Evolutionary conservation across 345 rosid species (phyloP), one percentile per base, ranked within the genome.

Genomic region (Bretschneidera sinensis): DNA sequence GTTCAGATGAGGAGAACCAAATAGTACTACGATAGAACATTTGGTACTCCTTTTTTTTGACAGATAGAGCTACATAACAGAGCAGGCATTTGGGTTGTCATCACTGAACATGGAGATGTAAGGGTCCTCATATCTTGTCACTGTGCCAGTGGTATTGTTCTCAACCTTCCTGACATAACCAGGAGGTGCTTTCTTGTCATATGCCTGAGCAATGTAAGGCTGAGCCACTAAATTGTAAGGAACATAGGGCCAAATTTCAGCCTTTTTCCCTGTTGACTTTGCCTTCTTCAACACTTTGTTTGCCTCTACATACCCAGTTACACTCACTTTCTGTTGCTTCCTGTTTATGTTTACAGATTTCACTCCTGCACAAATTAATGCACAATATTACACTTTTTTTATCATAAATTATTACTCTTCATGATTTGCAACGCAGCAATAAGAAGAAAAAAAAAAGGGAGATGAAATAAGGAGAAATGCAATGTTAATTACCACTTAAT

Each of bases 151-250:
- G 18, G 61, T 55, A 1, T 65, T 65, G 69, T 65, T 71, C 9
- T 94, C 99, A 0, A 86, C 74, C 15, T 59, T 94, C 80, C 97
- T 83, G 25, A 94, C 99, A 61, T 78, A 78, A 49, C 99, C 97
- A 48, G 97, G 88, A 18, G 99, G 99, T 7, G 99, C 99, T 60
- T 74, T 89, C 86, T 94, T 94, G 89, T 94, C 96, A 61, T 94
- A 90, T 62, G 92, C 83, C 43, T 77, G 76, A 53, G 80, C 79
- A 23, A 76, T 62, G 68, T 85, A 94, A 2, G 99, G 96, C 35
- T 86, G 95, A 35, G 97, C 88, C 84, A 94, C 97, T 62, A 90
- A 39, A 63, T 80, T 84, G 79, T 88, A 94, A 22, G 96, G 96
- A 5, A 94, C 80, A 43, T 90, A 94, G 0, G 99, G 99, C 99